Evolutionary conservation across 306 rosid species (phyloP).

Genomic region (Argentina anserina): DNA sequence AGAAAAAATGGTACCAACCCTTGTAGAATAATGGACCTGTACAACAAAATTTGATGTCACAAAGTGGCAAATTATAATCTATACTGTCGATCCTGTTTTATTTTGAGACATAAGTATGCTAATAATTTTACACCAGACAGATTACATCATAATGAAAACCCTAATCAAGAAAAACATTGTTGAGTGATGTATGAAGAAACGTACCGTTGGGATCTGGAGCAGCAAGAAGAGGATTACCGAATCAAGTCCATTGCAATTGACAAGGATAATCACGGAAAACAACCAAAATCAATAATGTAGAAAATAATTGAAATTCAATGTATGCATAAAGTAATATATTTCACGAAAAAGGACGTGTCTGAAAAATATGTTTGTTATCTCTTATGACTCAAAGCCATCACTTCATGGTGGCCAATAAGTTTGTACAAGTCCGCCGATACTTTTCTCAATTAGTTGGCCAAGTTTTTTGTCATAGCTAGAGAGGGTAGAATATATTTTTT

Average conservation of each 20-base stretch:
- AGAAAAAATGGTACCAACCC: slow-evolving; percentile 94
- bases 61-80: not conserved
- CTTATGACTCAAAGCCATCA: slow-evolving; percentile 1
- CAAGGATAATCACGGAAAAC: slow-evolving; percentile 8
- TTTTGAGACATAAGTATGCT: not conserved
- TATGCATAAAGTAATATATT: not conserved
- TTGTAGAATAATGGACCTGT: slow-evolving; percentile 79
- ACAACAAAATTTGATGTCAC: slow-evolving; percentile 2
- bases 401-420: not conserved
- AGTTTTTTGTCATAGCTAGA: not conserved
- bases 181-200: not conserved
- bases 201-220: slow-evolving; percentile 92
- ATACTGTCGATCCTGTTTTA: not conserved
- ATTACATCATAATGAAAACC: no score
- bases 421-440: not conserved
- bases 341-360: not conserved
- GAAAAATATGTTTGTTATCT: not conserved
- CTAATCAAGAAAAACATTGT: not conserved
- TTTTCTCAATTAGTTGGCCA: not conserved
- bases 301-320: not conserved
- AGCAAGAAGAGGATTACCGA: slow-evolving; percentile 26
- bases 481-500: not conserved
- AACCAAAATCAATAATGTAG: not conserved
- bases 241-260: slow-evolving; percentile 19
- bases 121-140: no score